Conservation (phyloP, 208 protist species). For the Wallacemonas sp. region DNA sequence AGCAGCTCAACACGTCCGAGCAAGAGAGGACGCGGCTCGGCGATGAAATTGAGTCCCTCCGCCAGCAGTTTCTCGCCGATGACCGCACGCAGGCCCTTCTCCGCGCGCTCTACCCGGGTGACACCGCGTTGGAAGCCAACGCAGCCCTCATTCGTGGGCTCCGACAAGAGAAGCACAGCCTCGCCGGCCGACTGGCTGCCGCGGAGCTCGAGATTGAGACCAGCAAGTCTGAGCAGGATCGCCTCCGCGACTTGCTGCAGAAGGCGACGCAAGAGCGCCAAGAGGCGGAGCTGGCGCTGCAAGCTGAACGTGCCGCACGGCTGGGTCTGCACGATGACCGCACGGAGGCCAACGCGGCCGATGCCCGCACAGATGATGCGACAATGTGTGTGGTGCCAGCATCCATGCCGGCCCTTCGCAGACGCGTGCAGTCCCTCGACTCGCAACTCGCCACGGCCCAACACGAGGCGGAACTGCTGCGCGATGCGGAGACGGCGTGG, state of each 20-base stretch:
- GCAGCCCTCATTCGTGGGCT: constrained; percentile 14
- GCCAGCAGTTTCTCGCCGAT: constrained; percentile 34
- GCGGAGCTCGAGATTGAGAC: constrained; percentile 11
- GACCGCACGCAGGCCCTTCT: constrained; percentile 54
- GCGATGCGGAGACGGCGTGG: constrained; percentile 41
- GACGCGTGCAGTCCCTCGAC: constrained; percentile 28
- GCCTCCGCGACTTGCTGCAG: background rate
- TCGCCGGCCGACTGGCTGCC: constrained; percentile 5
- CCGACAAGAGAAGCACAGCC: background rate
- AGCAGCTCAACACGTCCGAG: constrained; percentile 7
- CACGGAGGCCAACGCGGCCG: background rate
- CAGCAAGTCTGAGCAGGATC: constrained; percentile 1
- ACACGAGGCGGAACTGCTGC: constrained; percentile 41
- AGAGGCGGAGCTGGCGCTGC: constrained; percentile 22
- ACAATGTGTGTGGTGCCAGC: too few relatives aligned
- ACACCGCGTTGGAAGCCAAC: constrained; percentile 44
- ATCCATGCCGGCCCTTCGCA: constrained; percentile 13
- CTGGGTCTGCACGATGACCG: constrained; percentile 11
- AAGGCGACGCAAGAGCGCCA: constrained; percentile 14
- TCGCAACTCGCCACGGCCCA: constrained; percentile 36
- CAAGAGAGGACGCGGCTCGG: background rate
- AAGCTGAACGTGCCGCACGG: constrained; percentile 19
- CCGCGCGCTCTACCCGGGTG: constrained; percentile 49
- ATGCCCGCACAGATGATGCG: too few relatives aligned
- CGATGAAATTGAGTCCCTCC: constrained; percentile 22